phyloP scores from a whole-genome alignment of 2,329 filamentous ascomycete species.

The Paecilomyces fulvus region DNA sequence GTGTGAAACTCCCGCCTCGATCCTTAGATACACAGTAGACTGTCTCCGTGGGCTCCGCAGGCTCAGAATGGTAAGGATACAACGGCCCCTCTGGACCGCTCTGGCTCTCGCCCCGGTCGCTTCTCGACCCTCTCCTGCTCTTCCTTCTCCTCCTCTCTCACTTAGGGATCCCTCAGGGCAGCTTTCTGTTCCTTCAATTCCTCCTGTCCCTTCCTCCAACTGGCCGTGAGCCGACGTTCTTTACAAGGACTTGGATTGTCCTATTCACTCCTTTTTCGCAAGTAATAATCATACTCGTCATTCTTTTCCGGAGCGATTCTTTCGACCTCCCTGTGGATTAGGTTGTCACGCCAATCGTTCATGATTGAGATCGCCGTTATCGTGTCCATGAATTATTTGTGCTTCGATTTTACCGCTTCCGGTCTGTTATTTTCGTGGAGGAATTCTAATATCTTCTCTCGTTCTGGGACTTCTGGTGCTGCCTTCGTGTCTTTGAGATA shows the following conservation, averaged over 20 bases:
- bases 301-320: slow-evolving; percentile 2
- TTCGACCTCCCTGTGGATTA: background rate
- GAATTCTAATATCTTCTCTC: background rate
- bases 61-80: background rate
- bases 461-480: background rate
- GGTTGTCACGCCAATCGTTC: background rate
- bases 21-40: background rate
- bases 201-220: slow-evolving; percentile 1
- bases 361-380: background rate
- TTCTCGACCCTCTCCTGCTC: slow-evolving; percentile 7
- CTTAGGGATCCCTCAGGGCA: background rate
- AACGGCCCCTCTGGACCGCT: background rate
- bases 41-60: background rate
- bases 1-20: background rate
- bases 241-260: slow-evolving; percentile 13
- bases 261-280: slow-evolving; percentile 19
- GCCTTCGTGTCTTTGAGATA: background rate
- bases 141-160: slow-evolving; percentile 7
- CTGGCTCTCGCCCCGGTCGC: background rate
- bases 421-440: background rate
- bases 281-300: slow-evolving; percentile 2
- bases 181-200: slow-evolving; percentile 1
- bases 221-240: slow-evolving; percentile 19
- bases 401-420: background rate
- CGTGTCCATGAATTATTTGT: background rate